A percentile compares a stretch with the other conserved stretches of the same genome.
Conservation (phyloP, 371 early-diverging fungal genomes). For the Batrachochytrium dendrobatidis region DNA sequence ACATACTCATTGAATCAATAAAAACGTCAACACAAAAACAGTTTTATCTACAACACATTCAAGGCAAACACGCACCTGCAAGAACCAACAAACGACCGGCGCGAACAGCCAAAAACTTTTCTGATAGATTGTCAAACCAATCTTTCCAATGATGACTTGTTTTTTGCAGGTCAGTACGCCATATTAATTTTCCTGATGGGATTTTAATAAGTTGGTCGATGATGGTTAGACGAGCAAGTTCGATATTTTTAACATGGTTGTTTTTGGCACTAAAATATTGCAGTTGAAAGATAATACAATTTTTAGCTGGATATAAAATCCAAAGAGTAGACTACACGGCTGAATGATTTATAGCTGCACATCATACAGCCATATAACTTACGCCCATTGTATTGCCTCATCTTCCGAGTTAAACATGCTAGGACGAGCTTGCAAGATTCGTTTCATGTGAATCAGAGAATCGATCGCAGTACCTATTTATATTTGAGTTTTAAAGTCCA, state of each 20-base stretch:
- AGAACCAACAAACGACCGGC: constrained; percentile 76
- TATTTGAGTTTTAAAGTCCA: not conserved
- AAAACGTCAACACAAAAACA: too few species aligned
- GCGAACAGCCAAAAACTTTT: constrained; percentile 62
- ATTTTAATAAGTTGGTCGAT: not conserved
- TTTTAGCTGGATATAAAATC: too few species aligned
- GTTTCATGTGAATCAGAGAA: constrained; percentile 59
- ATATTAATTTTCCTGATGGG: constrained; percentile 17
- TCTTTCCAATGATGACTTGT: constrained; percentile 73
- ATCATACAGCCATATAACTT: not conserved
- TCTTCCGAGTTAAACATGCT: constrained; percentile 46
- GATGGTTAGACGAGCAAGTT: not conserved
- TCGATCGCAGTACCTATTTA: constrained; percentile 63
- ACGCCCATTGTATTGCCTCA: constrained; percentile 67
- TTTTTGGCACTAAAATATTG: too few species aligned
- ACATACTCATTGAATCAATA: too few species aligned
- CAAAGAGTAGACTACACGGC: not conserved
- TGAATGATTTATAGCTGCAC: not conserved
- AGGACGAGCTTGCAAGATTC: constrained; percentile 56
- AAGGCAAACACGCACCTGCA: constrained; percentile 49
- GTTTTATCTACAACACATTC: too few species aligned
- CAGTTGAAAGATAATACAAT: too few species aligned
- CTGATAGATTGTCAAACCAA: constrained; percentile 81
- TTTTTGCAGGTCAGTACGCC: constrained; percentile 64
- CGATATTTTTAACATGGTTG: not conserved